These are phyloP conservation scores for Trichocladium uniseriatum DNA, from an alignment of 495 filamentous ascomycete species.

Conservation along the genomic window DNA sequence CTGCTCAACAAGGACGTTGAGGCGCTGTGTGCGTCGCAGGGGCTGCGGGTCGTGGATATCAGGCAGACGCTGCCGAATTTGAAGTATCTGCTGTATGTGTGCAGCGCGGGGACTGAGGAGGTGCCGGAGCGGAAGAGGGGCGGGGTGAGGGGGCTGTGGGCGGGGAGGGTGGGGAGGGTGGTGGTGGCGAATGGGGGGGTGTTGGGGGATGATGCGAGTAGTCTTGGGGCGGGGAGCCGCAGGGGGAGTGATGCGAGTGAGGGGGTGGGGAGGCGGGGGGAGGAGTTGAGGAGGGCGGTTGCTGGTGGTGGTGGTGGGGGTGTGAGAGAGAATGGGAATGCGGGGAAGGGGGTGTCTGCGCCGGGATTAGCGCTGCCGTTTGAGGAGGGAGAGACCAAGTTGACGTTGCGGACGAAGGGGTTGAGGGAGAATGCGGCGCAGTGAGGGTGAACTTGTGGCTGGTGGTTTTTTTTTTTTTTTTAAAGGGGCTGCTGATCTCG, in stretches of 20 bases:
- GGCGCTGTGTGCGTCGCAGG: slow-evolving; percentile 63
- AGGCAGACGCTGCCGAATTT: slow-evolving; percentile 86
- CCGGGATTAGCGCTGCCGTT: slow-evolving; percentile 25
- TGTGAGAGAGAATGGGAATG: slow-evolving; percentile 12
- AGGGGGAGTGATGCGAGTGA: slow-evolving; percentile 42
- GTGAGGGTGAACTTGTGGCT: slow-evolving; percentile 8
- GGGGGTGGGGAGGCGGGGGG: slow-evolving; percentile 24
- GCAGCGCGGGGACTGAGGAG: slow-evolving; percentile 67
- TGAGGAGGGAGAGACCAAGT: slow-evolving; percentile 27
- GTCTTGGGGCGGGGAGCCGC: slow-evolving; percentile 31
- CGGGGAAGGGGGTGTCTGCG: background rate
- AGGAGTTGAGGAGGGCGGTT: slow-evolving; percentile 30
- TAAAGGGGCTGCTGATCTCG: too few species aligned
- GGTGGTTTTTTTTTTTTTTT: too few species aligned
- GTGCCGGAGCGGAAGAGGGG: slow-evolving; percentile 70
- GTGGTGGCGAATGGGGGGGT: slow-evolving; percentile 7
- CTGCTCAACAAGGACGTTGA: slow-evolving; percentile 91
- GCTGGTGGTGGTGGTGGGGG: background rate
- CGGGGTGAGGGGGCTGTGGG: slow-evolving; percentile 58
- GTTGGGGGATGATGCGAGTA: slow-evolving; percentile 27
- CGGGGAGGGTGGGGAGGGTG: slow-evolving; percentile 27
- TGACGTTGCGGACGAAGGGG: slow-evolving; percentile 39
- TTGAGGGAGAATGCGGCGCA: slow-evolving; percentile 37
- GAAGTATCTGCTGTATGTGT: slow-evolving; percentile 83
- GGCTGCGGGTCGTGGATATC: slow-evolving; percentile 71